Evolutionary conservation across 2,329 filamentous ascomycete genomes (phyloP).

Genomic region (Monilinia polystroma): DNA sequence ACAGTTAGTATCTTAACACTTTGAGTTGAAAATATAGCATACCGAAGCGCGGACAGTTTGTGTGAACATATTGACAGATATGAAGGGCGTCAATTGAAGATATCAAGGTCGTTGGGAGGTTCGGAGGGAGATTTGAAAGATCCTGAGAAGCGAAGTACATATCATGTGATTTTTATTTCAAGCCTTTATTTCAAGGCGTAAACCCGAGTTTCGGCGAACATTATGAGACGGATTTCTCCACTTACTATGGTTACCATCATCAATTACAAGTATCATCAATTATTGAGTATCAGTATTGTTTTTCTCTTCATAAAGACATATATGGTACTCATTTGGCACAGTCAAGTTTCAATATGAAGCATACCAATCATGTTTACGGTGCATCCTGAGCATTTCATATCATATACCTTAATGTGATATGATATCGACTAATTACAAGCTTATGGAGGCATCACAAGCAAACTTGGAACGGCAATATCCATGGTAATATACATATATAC

Average conservation of each 20-base stretch:
- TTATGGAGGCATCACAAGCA: not conserved
- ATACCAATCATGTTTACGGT: not conserved
- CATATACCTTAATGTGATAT: not conserved
- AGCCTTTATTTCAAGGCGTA: constrained; percentile 6
- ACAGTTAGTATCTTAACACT: constrained; percentile 29
- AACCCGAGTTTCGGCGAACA: constrained; percentile 14
- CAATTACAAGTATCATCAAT: not conserved
- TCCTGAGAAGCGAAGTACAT: constrained; percentile 25
- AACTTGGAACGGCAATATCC: not conserved
- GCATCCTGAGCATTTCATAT: not conserved
- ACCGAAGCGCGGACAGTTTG: constrained; percentile 42
- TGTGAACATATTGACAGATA: constrained; percentile 38
- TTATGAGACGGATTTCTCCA: not conserved
- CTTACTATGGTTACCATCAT: not conserved
- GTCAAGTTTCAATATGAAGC: not conserved
- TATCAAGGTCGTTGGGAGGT: constrained; percentile 21
- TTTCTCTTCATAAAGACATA: not conserved
- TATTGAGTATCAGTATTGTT: not conserved
- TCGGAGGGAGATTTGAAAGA: constrained; percentile 25
- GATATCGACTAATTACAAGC: not conserved
- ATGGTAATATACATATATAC: not conserved
- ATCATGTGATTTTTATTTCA: constrained; percentile 1
- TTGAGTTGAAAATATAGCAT: constrained; percentile 31
- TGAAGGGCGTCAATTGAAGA: constrained; percentile 25
- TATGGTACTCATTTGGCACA: not conserved